Evolutionary conservation across 2,329 filamentous ascomycete species (phyloP).

Genomic region (Pyricularia grisea): DNA sequence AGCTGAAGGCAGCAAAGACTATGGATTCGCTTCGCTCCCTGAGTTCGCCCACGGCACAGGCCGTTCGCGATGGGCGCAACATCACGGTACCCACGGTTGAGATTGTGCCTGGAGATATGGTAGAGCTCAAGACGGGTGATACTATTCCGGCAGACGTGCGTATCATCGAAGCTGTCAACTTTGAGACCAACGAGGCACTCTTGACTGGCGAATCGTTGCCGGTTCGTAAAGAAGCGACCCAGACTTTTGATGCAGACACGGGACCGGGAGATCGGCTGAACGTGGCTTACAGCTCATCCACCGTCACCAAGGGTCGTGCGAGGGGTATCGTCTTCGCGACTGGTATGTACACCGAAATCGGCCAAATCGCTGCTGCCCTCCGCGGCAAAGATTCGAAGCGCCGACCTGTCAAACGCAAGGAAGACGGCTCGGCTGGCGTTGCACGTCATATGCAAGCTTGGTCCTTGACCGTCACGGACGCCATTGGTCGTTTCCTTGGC

Average conservation of each 20-base stretch:
- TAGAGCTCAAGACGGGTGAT: constrained; percentile 39
- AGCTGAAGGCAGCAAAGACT: constrained; percentile 42
- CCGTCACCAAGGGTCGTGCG: constrained; percentile 52
- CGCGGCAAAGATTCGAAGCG: constrained; percentile 38
- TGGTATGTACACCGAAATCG: constrained; percentile 52
- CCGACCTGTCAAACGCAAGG: constrained; percentile 34
- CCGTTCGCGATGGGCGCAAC: constrained; percentile 38
- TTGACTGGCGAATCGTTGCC: constrained; percentile 55
- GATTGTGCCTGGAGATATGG: constrained; percentile 47
- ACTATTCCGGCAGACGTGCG: constrained; percentile 30
- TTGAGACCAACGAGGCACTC: constrained; percentile 51
- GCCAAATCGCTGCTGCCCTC: constrained; percentile 52
- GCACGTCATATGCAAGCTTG: constrained; percentile 31
- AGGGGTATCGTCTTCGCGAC: constrained; percentile 50
- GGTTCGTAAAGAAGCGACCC: constrained; percentile 39
- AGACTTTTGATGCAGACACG: constrained; percentile 38
- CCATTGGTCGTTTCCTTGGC: constrained; percentile 51
- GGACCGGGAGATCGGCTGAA: constrained; percentile 53
- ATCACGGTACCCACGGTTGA: constrained; percentile 39
- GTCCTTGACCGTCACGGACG: constrained; percentile 36
- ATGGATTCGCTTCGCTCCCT: constrained; percentile 40
- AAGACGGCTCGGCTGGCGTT: constrained; percentile 36
- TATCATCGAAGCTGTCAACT: constrained; percentile 41
- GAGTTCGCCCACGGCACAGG: constrained; percentile 37
- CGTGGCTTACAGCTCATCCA: constrained; percentile 51